These are phyloP conservation scores for Niebla homalea DNA, from an alignment of 495 filamentous ascomycete genomes.

Conservation along the genomic window DNA sequence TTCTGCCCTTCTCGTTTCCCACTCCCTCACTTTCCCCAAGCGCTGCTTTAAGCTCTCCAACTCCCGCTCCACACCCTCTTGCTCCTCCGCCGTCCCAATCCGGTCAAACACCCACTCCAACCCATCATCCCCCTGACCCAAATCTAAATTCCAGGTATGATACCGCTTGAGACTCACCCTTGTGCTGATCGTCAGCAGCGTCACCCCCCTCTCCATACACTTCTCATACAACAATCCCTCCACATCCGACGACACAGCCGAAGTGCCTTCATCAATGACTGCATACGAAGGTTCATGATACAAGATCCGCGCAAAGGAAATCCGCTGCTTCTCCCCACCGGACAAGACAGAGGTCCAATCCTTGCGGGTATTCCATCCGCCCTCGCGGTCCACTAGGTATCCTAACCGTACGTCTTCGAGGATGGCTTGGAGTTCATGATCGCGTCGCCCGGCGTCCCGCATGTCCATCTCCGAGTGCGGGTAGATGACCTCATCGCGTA, in stretches of 20 bases:
- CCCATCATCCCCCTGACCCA: conserved; percentile 55
- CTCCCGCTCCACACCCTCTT: conserved; percentile 80
- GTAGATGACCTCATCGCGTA: conserved; percentile 96
- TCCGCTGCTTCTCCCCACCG: conserved; percentile 95
- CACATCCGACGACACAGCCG: conserved; percentile 84
- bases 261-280: conserved; percentile 90
- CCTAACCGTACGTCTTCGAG: conserved; percentile 75
- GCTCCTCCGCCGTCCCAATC: conserved; percentile 86
- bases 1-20: conserved; percentile 63
- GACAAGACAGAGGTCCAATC: conserved; percentile 97
- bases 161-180: conserved; percentile 88
- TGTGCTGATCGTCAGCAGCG: conserved; percentile 86
- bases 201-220: conserved; percentile 85
- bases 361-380: conserved; percentile 91
- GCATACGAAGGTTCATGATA: conserved; percentile 94
- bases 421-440: conserved; percentile 58
- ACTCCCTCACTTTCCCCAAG: conserved; percentile 66
- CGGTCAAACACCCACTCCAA: conserved; percentile 75
- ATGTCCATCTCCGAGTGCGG: conserved; percentile 91
- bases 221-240: conserved; percentile 88
- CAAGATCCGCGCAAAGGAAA: conserved; percentile 76
- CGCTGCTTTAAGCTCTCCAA: conserved; percentile 68
- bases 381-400: conserved; percentile 82
- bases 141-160: conserved; percentile 75
- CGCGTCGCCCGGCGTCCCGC: conserved; percentile 62